Percentiles rank a stretch among this genome's conserved stretches.
These are phyloP conservation scores for Trypanosoma rangeli DNA, from an alignment of 208 protist genomes.

Conservation along the genomic window DNA sequence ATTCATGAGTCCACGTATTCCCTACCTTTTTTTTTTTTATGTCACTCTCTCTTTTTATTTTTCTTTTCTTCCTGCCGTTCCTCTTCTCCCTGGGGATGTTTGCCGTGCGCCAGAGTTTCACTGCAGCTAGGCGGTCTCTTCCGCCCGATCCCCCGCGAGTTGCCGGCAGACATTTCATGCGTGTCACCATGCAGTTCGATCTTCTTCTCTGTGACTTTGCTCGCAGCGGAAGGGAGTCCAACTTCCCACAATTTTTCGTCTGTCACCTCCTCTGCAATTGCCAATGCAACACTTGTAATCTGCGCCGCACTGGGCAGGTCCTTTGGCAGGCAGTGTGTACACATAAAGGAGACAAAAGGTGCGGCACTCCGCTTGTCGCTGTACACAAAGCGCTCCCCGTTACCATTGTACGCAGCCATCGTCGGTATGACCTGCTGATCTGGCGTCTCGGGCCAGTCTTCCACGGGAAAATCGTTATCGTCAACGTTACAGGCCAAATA, in stretches of 20 bases:
- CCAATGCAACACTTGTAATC: constrained; percentile 11
- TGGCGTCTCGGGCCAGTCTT: constrained; percentile 46
- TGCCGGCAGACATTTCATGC: not conserved
- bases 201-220: constrained; percentile 5
- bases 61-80: not conserved
- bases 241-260: constrained; percentile 14
- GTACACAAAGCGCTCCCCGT: constrained; percentile 24
- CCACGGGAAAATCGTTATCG: constrained; percentile 51
- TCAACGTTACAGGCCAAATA: constrained; percentile 68
- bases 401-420: constrained; percentile 36
- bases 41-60: not conserved
- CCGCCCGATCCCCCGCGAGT: too few species aligned
- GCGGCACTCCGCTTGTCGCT: constrained; percentile 19
- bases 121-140: not conserved
- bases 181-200: not conserved
- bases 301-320: constrained; percentile 3
- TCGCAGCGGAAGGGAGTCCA: not conserved
- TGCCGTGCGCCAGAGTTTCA: not conserved
- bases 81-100: not conserved
- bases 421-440: constrained; percentile 42
- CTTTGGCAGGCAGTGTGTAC: constrained; percentile 27
- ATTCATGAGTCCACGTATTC: not conserved
- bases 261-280: constrained; percentile 6
- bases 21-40: not conserved
- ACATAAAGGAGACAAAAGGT: constrained; percentile 28